Percentiles rank a stretch among this genome's conserved stretches.
Conservation (phyloP, 768 basidiomycete species). For the Tylopilus rubrobrunneus region DNA sequence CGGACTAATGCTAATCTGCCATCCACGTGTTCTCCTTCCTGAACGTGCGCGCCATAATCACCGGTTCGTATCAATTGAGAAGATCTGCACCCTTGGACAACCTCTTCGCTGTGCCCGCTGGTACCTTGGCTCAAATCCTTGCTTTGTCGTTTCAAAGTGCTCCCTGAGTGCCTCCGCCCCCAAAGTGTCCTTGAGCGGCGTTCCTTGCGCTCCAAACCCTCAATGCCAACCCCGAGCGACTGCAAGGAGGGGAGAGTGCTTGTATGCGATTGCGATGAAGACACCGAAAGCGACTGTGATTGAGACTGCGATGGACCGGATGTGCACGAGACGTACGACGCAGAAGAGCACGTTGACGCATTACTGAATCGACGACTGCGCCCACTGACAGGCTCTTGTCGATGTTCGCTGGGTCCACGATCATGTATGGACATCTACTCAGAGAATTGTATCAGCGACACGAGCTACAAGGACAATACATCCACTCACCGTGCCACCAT, state of each 20-base stretch:
- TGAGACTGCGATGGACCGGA: slow-evolving; percentile 20
- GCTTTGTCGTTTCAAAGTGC: slow-evolving; percentile 8
- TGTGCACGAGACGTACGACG: slow-evolving; percentile 19
- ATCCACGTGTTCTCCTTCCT: not conserved
- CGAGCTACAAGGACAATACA: not conserved
- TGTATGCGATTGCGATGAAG: slow-evolving; percentile 15
- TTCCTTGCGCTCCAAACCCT: slow-evolving; percentile 21
- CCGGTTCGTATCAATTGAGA: not conserved
- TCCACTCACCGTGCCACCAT: slow-evolving; percentile 8
- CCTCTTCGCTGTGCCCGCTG: not conserved
- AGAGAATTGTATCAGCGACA: not conserved
- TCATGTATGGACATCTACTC: slow-evolving; percentile 3
- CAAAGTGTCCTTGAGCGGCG: slow-evolving; percentile 20
- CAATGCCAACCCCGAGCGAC: slow-evolving; percentile 23
- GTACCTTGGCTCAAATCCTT: not conserved
- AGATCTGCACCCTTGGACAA: not conserved
- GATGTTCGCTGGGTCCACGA: not conserved
- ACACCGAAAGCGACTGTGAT: slow-evolving; percentile 13
- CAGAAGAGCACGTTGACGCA: slow-evolving; percentile 14
- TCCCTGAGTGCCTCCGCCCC: slow-evolving; percentile 11
- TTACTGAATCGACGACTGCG: slow-evolving; percentile 18
- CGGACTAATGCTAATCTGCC: not conserved
- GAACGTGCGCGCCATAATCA: not conserved
- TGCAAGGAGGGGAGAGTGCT: slow-evolving; percentile 16
- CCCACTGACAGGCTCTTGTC: not conserved